Evolutionary conservation across 2,329 filamentous ascomycete species (phyloP), one percentile per base, ranked within the genome.

Genomic region (Ascochyta koolunga): DNA sequence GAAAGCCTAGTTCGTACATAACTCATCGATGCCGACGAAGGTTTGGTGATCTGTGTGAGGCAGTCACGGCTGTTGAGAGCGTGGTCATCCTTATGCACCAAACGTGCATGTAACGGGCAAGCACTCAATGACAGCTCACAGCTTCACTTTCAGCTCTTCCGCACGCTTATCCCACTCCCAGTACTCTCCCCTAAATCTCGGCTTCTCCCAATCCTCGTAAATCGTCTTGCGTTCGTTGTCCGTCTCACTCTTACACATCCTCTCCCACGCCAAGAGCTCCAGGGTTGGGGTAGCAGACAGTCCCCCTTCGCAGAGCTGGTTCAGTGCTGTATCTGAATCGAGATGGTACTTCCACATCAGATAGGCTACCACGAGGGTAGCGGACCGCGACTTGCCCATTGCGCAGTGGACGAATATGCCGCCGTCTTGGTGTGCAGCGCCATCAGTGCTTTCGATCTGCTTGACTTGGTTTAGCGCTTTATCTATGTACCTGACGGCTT

Each of bases 141-240:
- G 32, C 24, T 54, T 62, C 0, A 54, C 45, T 38, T 56, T 62
- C 27, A 47, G 11, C 37, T 55, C 27, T 25, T 49, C 54, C 11
- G 35, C 24, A 31, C 69, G 56, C 24, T 45, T 55, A 32, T 74
- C 73, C 75, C 75, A 77, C 35, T 73, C 71, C 72, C 72, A 74
- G 15, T 58, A 66, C n/a, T 70, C 67, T 0, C 74, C 74, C 2
- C 35, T 68, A 44, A 74, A 76, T 5, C 72, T 61, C 1, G 60
- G 62, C 40, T 62, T 64, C 24, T 64, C 46, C 73, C 74, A 77
- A n/a, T 59, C 56, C 9, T 68, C 50, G 46, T 76, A 76, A 3
- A 75, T 63, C 37, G 24, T 54, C 44, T 58, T 59, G 31, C 61
- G 63, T 47, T 62, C 63, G 6, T 36, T 55, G 27, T 61, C 53